phyloP scores from a whole-genome alignment of 352 stramenopile genomes.

The Phytophthora pseudosyringae region DNA sequence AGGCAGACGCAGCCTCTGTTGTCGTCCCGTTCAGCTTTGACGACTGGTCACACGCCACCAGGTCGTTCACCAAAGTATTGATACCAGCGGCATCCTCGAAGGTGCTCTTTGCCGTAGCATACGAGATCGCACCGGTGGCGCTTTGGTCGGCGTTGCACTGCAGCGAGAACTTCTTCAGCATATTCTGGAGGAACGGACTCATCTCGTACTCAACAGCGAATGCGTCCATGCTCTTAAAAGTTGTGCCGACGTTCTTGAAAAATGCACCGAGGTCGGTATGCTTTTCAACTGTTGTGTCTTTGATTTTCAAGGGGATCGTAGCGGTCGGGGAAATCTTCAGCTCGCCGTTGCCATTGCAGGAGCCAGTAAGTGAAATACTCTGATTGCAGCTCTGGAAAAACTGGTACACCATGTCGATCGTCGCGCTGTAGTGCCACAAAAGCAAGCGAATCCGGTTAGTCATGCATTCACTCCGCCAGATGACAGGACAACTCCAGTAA shows the following conservation, averaged over 20 bases:
- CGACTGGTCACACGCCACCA: constrained; percentile 53
- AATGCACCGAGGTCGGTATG: constrained; percentile 36
- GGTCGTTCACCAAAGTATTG: constrained; percentile 52
- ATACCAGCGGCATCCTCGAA: constrained; percentile 57
- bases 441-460: neutral
- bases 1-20: constrained; percentile 53
- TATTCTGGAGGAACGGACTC: constrained; percentile 56
- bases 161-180: constrained; percentile 62
- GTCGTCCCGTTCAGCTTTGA: constrained; percentile 50
- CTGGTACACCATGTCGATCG: constrained; percentile 67
- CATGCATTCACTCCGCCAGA: no score
- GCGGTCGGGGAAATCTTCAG: constrained; percentile 38
- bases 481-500: neutral
- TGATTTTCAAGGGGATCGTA: constrained; percentile 44
- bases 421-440: constrained; percentile 31
- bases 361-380: constrained; percentile 40
- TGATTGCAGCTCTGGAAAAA: constrained; percentile 68
- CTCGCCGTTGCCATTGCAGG: constrained; percentile 30
- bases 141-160: constrained; percentile 47
- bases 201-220: constrained; percentile 70
- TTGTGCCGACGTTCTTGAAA: constrained; percentile 43
- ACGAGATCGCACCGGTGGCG: constrained; percentile 39
- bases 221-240: constrained; percentile 42
- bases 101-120: constrained; percentile 45
- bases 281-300: constrained; percentile 38